phyloP scores from a whole-genome alignment of 495 filamentous ascomycete species.

The Aspergillus nidulans region DNA sequence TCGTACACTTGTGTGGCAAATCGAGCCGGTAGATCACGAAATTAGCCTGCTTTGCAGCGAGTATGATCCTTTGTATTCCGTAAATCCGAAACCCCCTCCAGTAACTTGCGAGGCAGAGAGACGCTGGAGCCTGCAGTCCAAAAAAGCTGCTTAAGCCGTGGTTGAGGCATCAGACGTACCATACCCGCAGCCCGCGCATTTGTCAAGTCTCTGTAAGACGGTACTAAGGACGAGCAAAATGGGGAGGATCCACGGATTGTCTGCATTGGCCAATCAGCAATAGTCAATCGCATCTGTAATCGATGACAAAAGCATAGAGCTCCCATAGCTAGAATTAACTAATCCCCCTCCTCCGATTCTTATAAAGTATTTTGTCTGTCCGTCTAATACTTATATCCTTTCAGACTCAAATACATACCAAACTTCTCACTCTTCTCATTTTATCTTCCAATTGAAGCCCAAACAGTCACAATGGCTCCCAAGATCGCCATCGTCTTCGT shows the following conservation, averaged over 20 bases:
- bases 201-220: constrained; percentile 32
- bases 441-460: background rate
- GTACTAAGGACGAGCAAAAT: constrained; percentile 15
- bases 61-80: background rate
- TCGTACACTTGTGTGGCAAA: background rate
- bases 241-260: background rate
- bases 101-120: background rate
- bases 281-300: constrained; percentile 26
- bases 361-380: background rate
- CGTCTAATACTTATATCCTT: background rate
- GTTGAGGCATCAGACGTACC: background rate
- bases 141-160: too few species aligned
- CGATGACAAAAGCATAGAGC: constrained; percentile 28
- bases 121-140: too few species aligned
- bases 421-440: background rate
- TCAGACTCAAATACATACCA: background rate
- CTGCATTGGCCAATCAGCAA: constrained; percentile 3
- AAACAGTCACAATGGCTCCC: constrained; percentile 70
- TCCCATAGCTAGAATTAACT: too few species aligned
- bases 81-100: background rate
- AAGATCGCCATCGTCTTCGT: constrained; percentile 89
- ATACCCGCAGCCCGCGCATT: background rate
- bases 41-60: background rate
- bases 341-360: background rate
- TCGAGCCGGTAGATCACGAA: background rate